These are phyloP conservation scores for Sphagnurus paluster DNA, from an alignment of 1,284 basidiomycete species.

Conservation along the genomic window DNA sequence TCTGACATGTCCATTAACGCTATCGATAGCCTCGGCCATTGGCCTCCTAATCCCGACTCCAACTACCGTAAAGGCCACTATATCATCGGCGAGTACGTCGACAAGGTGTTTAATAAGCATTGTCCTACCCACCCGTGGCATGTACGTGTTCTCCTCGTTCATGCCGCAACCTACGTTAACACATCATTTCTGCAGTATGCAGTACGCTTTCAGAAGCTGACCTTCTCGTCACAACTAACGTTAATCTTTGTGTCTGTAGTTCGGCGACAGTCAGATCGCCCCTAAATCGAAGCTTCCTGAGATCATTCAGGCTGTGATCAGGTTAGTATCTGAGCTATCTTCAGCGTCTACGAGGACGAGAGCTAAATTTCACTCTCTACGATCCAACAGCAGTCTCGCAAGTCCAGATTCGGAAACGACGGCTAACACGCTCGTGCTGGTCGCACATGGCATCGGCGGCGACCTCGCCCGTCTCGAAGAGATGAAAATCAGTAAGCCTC, in stretches of 20 bases:
- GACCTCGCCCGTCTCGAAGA: conserved; percentile 65
- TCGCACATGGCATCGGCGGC: conserved; percentile 64
- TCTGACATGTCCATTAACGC: not conserved
- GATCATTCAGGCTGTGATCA: conserved; percentile 75
- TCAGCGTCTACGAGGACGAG: not conserved
- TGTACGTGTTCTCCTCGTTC: conserved; percentile 42
- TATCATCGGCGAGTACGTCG: conserved; percentile 76
- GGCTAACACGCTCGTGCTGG: conserved; percentile 72
- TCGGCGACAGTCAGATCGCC: conserved; percentile 76
- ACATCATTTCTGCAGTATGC: conserved; percentile 49
- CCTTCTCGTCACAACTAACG: not conserved
- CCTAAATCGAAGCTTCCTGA: conserved; percentile 68
- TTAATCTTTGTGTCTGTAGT: conserved; percentile 44
- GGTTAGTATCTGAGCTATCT: conserved; percentile 38
- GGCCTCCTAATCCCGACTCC: conserved; percentile 78
- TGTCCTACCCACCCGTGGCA: conserved; percentile 67
- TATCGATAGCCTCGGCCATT: conserved; percentile 56
- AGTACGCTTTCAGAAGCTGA: conserved; percentile 43
- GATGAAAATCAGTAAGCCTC: conserved; percentile 69
- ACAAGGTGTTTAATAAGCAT: conserved; percentile 64
- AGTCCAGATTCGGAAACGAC: conserved; percentile 78
- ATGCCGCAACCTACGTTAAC: too few relatives aligned
- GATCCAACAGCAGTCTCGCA: conserved; percentile 70
- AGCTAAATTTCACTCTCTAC: conserved; percentile 1
- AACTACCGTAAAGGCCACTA: conserved; percentile 87